Percentiles rank a stretch among this genome's conserved stretches.
These are phyloP conservation scores for Sporothrix phasma DNA, from an alignment of 2,329 filamentous ascomycete genomes.

Conservation along the genomic window DNA sequence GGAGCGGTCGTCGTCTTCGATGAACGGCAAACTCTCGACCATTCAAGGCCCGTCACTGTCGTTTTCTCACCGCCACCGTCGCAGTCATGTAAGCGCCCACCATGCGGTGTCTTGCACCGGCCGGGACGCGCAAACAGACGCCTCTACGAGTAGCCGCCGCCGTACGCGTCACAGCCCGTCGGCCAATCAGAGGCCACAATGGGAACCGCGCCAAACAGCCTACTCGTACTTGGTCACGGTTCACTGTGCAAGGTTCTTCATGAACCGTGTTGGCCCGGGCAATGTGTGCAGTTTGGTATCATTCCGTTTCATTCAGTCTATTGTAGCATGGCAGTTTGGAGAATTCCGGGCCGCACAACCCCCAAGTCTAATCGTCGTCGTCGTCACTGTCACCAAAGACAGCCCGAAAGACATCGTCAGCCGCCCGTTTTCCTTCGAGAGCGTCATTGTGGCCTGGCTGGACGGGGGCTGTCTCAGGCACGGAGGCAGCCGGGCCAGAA, in stretches of 20 bases:
- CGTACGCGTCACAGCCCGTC: not conserved
- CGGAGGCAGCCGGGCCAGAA: not conserved
- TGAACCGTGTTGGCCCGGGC: not conserved
- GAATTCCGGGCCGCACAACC: too few species aligned
- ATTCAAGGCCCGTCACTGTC: not conserved
- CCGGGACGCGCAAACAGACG: not conserved
- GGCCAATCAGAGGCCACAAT: not conserved
- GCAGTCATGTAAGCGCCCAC: not conserved
- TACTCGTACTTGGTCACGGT: not conserved
- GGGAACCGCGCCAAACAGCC: not conserved
- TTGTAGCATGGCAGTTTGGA: too few species aligned
- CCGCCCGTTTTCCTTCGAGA: slow-evolving; percentile 61
- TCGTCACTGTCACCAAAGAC: slow-evolving; percentile 86
- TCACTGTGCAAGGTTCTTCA: not conserved
- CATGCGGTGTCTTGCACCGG: not conserved
- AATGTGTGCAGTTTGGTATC: not conserved
- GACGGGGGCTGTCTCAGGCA: slow-evolving; percentile 30
- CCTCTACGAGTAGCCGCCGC: not conserved
- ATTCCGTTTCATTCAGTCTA: not conserved
- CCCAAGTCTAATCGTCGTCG: slow-evolving; percentile 42
- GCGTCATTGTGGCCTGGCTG: slow-evolving; percentile 71
- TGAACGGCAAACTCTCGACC: too few species aligned
- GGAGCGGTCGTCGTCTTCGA: too few species aligned
- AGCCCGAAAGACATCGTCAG: slow-evolving; percentile 77
- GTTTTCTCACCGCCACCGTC: not conserved